Conservation (phyloP, 306 rosid genomes). For the Morella rubra region DNA sequence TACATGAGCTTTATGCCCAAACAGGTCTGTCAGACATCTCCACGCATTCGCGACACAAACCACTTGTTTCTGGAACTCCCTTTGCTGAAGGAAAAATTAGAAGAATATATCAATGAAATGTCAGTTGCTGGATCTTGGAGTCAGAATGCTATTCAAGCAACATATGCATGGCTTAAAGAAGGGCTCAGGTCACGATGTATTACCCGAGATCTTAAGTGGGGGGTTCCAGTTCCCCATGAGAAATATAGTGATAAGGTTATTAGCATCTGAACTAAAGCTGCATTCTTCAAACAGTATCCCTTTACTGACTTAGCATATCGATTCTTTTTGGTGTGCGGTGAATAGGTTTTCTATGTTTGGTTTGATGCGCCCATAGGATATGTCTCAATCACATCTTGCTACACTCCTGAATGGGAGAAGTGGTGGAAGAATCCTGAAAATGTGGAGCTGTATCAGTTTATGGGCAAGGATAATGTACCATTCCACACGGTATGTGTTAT, state of each 20-base stretch:
- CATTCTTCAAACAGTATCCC: not conserved
- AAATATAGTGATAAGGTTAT: constrained; percentile 78
- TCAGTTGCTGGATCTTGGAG: constrained; percentile 89
- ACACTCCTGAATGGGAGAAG: constrained; percentile 88
- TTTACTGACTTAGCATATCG: not conserved
- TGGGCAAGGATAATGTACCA: constrained; percentile 99
- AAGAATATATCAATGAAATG: constrained; percentile 62
- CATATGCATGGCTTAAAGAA: constrained; percentile 87
- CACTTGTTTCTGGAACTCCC: constrained; percentile 97
- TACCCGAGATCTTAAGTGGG: constrained; percentile 96
- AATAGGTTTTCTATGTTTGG: constrained; percentile 96
- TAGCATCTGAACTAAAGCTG: not conserved
- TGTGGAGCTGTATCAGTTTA: constrained; percentile 88
- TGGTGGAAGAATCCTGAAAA: constrained; percentile 99
- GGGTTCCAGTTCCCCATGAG: constrained; percentile 97
- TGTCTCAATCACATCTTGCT: constrained; percentile 87
- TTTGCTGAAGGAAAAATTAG: constrained; percentile 62
- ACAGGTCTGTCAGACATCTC: constrained; percentile 77
- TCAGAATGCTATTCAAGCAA: constrained; percentile 88
- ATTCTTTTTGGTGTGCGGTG: not conserved
- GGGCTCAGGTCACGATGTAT: constrained; percentile 88
- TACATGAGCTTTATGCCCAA: not conserved
- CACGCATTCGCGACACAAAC: constrained; percentile 76
- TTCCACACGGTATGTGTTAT: constrained; percentile 81
- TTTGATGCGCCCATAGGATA: constrained; percentile 98